A percentile compares a stretch with the other conserved stretches of the same genome.
These are phyloP conservation scores for Oryza brachyantha DNA, from an alignment of 176 grass and related monocot genomes.

Conservation along the genomic window DNA sequence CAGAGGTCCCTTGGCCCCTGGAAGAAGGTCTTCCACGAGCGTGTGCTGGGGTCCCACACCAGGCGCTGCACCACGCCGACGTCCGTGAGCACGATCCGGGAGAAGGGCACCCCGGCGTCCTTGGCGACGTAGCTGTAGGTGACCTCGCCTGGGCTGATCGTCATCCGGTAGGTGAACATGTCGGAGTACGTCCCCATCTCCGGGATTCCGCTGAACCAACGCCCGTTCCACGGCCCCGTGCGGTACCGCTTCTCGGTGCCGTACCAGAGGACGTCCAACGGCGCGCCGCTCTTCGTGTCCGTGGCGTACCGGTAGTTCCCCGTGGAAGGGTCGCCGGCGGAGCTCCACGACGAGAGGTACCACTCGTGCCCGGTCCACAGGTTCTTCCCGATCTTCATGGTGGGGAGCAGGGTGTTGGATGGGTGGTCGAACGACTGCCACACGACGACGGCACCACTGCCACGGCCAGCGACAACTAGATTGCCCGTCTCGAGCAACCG, in stretches of 20 bases:
- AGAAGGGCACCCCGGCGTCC: neutral
- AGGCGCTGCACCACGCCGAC: neutral
- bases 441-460: neutral
- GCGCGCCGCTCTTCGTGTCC: conserved; percentile 12
- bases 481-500: conserved; percentile 4
- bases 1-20: neutral
- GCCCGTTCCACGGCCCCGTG: conserved; percentile 31
- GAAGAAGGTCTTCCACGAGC: neutral
- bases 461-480: neutral
- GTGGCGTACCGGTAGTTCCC: neutral
- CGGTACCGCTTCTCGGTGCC: neutral
- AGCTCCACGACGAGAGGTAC: neutral
- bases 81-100: conserved; percentile 8
- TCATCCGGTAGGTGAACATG: conserved; percentile 10
- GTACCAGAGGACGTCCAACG: neutral
- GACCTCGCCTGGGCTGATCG: conserved; percentile 1
- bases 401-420: neutral
- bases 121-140: neutral
- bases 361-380: conserved; percentile 26
- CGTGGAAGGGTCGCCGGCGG: conserved; percentile 11
- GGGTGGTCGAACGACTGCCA: conserved; percentile 39
- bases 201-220: conserved; percentile 30
- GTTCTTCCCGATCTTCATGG: conserved; percentile 20
- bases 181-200: conserved; percentile 24
- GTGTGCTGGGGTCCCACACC: neutral